These are phyloP conservation scores for Cantharellus anzutake DNA, from an alignment of 768 basidiomycete genomes.

Conservation along the genomic window DNA sequence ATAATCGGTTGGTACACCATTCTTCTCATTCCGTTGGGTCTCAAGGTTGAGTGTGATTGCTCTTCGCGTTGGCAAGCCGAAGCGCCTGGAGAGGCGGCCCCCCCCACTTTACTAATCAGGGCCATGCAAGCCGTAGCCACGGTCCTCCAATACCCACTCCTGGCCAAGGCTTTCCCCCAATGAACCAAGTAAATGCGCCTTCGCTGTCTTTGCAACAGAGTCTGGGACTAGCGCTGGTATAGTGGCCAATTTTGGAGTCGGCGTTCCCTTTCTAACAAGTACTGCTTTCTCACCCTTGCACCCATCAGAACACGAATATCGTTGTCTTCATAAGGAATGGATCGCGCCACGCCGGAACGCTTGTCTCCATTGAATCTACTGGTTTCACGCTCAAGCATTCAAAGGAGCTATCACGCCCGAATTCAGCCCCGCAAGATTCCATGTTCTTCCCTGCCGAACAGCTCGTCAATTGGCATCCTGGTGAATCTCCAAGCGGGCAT, in stretches of 20 bases:
- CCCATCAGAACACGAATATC: constrained; percentile 49
- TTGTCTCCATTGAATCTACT: constrained; percentile 17
- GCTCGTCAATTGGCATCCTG: constrained; percentile 4
- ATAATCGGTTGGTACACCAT: too few relatives aligned
- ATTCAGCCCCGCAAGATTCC: constrained; percentile 48
- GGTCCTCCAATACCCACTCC: neutral
- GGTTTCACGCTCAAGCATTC: constrained; percentile 64
- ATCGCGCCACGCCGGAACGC: constrained; percentile 55
- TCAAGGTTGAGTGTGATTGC: too few relatives aligned
- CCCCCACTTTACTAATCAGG: neutral
- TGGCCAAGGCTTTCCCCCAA: neutral
- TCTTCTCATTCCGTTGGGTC: too few relatives aligned
- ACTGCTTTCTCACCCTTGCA: neutral
- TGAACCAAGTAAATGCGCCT: neutral
- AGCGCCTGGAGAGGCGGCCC: neutral
- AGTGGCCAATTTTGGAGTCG: neutral
- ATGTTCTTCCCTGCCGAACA: constrained; percentile 39
- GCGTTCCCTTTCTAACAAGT: neutral
- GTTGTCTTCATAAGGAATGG: constrained; percentile 54
- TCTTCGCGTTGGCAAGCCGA: neutral
- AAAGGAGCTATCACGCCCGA: constrained; percentile 48
- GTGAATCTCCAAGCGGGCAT: constrained; percentile 7
- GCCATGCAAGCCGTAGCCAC: neutral
- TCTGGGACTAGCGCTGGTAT: neutral
- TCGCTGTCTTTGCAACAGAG: neutral